Conservation (phyloP, 1,284 basidiomycete species). For the Cryptococcus deneoformans region DNA sequence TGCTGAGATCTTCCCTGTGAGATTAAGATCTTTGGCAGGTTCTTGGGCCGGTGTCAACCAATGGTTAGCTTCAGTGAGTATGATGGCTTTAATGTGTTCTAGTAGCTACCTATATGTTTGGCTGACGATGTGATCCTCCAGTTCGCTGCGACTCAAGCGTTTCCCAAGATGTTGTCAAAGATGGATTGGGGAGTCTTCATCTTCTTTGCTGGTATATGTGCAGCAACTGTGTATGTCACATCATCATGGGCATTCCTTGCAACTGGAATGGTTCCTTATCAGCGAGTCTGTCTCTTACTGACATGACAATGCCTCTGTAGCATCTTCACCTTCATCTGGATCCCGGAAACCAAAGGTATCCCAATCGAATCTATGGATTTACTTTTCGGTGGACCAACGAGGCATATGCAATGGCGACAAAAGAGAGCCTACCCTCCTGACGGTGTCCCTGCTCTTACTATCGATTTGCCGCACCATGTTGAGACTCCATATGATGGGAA, state of each 20-base stretch:
- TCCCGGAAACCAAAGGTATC: conserved; percentile 37
- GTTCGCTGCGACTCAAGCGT: conserved; percentile 29
- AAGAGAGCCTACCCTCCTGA: conserved; percentile 30
- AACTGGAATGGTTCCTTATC: too few species aligned
- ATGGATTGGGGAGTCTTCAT: conserved; percentile 35
- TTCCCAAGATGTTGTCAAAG: conserved; percentile 35
- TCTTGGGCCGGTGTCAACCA: conserved; percentile 26
- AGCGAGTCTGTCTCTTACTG: neutral
- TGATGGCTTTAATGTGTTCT: neutral
- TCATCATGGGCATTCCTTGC: too few species aligned
- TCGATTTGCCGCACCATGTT: conserved; percentile 1
- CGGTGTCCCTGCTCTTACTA: conserved; percentile 23
- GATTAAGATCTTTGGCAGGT: conserved; percentile 28
- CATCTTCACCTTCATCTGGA: conserved; percentile 33
- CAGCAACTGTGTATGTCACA: too few species aligned
- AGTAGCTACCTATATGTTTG: neutral
- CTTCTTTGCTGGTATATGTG: conserved; percentile 34
- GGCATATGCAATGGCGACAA: conserved; percentile 26
- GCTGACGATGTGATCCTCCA: conserved; percentile 11
- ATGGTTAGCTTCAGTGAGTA: conserved; percentile 24
- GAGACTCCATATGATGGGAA: neutral
- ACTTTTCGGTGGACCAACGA: conserved; percentile 22
- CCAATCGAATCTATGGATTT: conserved; percentile 31
- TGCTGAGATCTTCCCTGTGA: conserved; percentile 34
- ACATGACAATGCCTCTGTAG: neutral